Conservation (phyloP, 179 eudicot genomes). For the Kewa caespitosa region DNA sequence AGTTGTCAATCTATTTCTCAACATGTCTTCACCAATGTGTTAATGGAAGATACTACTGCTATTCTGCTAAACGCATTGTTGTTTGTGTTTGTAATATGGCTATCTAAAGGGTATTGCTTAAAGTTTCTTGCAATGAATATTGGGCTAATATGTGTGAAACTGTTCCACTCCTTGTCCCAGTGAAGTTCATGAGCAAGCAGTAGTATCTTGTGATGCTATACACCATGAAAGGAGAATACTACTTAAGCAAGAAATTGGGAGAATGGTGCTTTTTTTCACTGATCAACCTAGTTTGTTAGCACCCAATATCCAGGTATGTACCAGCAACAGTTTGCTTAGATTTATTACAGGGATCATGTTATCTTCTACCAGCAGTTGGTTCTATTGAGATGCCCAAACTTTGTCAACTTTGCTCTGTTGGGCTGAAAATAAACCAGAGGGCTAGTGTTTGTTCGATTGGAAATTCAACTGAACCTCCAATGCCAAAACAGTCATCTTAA, state of each 20-base stretch:
- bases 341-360: constrained; percentile 52
- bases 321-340: constrained; percentile 4
- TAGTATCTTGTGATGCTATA: constrained; percentile 78
- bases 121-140: background rate
- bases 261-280: constrained; percentile 95
- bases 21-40: background rate
- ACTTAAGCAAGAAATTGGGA: constrained; percentile 92
- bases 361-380: too few species aligned
- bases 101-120: background rate
- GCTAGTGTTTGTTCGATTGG: too few species aligned
- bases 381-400: too few species aligned
- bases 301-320: constrained; percentile 91
- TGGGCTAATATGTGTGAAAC: background rate
- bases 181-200: constrained; percentile 96
- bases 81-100: background rate
- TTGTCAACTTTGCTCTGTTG: too few species aligned
- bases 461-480: too few species aligned
- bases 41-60: background rate
- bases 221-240: constrained; percentile 91
- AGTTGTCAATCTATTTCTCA: background rate
- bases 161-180: constrained; percentile 35
- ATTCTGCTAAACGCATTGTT: background rate
- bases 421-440: too few species aligned
- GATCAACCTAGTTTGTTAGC: constrained; percentile 98
- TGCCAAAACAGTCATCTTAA: too few species aligned